Conservation (phyloP, 352 stramenopile genomes). For the Phytophthora cryptogea region DNA sequence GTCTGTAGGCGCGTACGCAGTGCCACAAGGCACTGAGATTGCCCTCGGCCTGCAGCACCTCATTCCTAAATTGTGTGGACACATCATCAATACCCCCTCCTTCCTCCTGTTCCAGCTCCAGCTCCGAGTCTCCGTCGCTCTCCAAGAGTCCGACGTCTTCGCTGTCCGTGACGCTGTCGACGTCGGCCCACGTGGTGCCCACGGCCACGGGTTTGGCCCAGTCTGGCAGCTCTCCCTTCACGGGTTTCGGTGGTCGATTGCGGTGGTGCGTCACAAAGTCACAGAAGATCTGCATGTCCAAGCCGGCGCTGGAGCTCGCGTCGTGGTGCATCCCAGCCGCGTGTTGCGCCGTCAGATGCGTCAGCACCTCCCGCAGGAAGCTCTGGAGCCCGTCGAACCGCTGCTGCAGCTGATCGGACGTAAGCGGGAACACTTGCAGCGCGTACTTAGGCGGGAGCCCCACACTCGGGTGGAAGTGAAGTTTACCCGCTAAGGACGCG, state of each 20-base stretch:
- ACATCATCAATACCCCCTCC: conserved; percentile 12
- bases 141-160: conserved; percentile 54
- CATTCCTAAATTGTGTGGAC: conserved; percentile 67
- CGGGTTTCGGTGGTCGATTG: conserved; percentile 61
- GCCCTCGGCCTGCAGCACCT: conserved; percentile 73
- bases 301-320: conserved; percentile 49
- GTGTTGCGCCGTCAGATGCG: conserved; percentile 47
- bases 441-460: conserved; percentile 81
- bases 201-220: conserved; percentile 53
- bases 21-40: conserved; percentile 80
- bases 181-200: conserved; percentile 49
- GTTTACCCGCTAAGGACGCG: conserved; percentile 53
- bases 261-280: conserved; percentile 74
- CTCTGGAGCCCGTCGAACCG: conserved; percentile 67
- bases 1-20: conserved; percentile 62
- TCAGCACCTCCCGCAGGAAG: conserved; percentile 61
- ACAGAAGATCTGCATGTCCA: conserved; percentile 87
- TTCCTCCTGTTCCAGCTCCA: conserved; percentile 15
- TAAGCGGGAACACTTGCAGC: conserved; percentile 77
- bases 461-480: conserved; percentile 74
- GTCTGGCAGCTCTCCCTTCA: conserved; percentile 49
- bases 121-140: conserved; percentile 31
- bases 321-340: conserved; percentile 69
- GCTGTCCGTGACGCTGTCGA: conserved; percentile 64
- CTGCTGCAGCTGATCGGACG: conserved; percentile 60